These are phyloP conservation scores for Hemileia vastatrix DNA, from an alignment of 1,284 basidiomycete species.

Conservation along the genomic window DNA sequence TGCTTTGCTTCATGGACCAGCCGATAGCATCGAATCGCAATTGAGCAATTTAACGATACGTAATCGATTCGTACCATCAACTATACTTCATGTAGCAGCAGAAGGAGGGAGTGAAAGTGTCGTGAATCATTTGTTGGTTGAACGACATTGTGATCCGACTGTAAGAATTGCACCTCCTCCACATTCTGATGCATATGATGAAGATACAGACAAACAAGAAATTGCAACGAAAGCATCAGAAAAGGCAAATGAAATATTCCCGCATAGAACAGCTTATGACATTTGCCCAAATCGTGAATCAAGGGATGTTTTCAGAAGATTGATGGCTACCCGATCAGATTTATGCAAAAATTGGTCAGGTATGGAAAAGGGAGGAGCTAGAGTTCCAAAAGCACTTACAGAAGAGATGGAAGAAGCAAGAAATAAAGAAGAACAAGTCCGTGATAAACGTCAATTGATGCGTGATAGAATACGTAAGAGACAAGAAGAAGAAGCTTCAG, in stretches of 20 bases:
- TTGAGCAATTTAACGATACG: too few species aligned
- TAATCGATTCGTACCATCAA: slow-evolving; percentile 49
- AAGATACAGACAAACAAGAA: too few species aligned
- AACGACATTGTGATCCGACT: slow-evolving; percentile 70
- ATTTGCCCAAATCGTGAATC: slow-evolving; percentile 61
- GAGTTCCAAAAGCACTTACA: slow-evolving; percentile 70
- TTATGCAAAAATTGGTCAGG: slow-evolving; percentile 90
- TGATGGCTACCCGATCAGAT: slow-evolving; percentile 69
- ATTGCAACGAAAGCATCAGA: too few species aligned
- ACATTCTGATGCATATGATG: slow-evolving; percentile 16
- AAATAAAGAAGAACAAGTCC: too few species aligned
- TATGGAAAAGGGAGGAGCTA: slow-evolving; percentile 62
- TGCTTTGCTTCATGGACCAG: slow-evolving; percentile 37
- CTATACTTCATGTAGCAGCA: slow-evolving; percentile 68
- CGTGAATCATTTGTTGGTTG: slow-evolving; percentile 66
- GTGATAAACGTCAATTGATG: slow-evolving; percentile 35
- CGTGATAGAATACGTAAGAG: slow-evolving; percentile 35
- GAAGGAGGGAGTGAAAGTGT: slow-evolving; percentile 66
- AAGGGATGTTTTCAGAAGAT: slow-evolving; percentile 76
- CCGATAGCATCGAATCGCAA: slow-evolving; percentile 53
- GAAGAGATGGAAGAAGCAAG: slow-evolving; percentile 64
- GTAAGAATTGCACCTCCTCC: slow-evolving; percentile 52
- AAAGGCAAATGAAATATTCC: too few species aligned
- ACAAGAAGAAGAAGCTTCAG: slow-evolving; percentile 25
- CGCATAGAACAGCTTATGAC: slow-evolving; percentile 82